Evolutionary conservation across 2,329 filamentous ascomycete species (phyloP), one percentile per base, ranked within the genome.

Genomic region (Aspergillus versicolor): DNA sequence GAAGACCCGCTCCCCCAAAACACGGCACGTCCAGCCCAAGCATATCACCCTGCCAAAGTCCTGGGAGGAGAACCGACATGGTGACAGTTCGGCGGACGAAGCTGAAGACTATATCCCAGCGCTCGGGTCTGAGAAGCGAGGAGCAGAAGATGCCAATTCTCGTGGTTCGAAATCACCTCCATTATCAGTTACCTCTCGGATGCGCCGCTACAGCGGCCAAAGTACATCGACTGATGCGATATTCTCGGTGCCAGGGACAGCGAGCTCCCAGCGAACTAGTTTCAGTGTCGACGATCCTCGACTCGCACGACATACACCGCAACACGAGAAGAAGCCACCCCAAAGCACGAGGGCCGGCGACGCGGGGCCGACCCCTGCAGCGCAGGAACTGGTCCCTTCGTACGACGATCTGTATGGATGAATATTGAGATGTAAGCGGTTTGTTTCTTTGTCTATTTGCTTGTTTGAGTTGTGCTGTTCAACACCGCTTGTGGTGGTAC

Each of bases 321-420:
- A 63, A 15, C 59, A 60, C 12, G 70, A 71, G 17, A 67, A 65
- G 41, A 66, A 63, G 48, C 57, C 62, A 46, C 41, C 52, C 38
- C 55, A 55, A 43, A 63, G 62, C 7, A 44, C 57, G 21, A 61
- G 42, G 40, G 52, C 30, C 27, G 58, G 38, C 40, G 64, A 59
- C 48, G 53, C 32, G 57, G 61, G 45, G 64, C 70, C 30, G 56
- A 62, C 17, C 46, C 61, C 8, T 41, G 44, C 40, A 32, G 47
- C 58, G 24, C 68, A 69, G 45, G 66, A 73, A 49, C 58, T 75
- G 61, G 73, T 75, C 1, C 73, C 73, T 8, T 74, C 72, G 13
- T 73, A 75, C 42, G 73, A 75, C 59, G 73, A 75, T 41, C 66
- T 75, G 13, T 75, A 73, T 60, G 73, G 73, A 22, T 75, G 65